These are phyloP conservation scores for Trichosporon inkin DNA, from an alignment of 1,284 basidiomycete species.

Conservation along the genomic window DNA sequence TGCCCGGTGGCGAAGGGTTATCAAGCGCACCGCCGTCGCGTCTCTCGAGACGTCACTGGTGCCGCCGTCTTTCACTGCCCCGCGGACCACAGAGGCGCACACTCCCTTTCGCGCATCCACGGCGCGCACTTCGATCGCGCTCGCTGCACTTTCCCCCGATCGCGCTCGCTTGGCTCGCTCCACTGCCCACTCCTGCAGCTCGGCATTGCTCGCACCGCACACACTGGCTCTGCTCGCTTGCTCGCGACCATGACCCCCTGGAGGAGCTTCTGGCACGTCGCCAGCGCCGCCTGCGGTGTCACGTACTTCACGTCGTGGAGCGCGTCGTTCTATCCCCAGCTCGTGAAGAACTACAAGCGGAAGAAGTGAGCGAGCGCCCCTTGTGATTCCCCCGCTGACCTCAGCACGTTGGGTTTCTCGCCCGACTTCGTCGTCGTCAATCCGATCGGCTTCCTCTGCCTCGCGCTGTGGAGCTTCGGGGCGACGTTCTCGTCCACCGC, in stretches of 20 bases:
- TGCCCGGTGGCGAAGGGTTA: no score
- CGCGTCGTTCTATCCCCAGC: slow-evolving; percentile 52
- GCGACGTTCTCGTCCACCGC: slow-evolving; percentile 44
- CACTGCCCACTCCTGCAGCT: no score
- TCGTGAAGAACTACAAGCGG: slow-evolving; percentile 50
- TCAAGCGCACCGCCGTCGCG: no score
- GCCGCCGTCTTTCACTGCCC: no score
- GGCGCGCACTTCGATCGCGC: no score
- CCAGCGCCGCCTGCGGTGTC: slow-evolving; percentile 31
- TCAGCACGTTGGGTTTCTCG: slow-evolving; percentile 45
- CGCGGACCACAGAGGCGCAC: no score
- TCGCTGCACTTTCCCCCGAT: no score
- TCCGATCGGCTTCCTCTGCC: slow-evolving; percentile 50
- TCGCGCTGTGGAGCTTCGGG: slow-evolving; percentile 48
- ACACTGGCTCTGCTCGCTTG: neutral
- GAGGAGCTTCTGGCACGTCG: slow-evolving; percentile 14
- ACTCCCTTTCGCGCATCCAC: no score
- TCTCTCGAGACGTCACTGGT: no score
- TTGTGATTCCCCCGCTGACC: neutral
- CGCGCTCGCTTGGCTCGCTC: no score
- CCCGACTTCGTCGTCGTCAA: slow-evolving; percentile 52
- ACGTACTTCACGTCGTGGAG: slow-evolving; percentile 50
- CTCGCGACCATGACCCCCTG: neutral
- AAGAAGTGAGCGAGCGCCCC: slow-evolving; percentile 36
- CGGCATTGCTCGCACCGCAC: no score